Evolutionary conservation across 1,284 basidiomycete genomes (phyloP).

Genomic region (Ustanciosporium gigantosporum): DNA sequence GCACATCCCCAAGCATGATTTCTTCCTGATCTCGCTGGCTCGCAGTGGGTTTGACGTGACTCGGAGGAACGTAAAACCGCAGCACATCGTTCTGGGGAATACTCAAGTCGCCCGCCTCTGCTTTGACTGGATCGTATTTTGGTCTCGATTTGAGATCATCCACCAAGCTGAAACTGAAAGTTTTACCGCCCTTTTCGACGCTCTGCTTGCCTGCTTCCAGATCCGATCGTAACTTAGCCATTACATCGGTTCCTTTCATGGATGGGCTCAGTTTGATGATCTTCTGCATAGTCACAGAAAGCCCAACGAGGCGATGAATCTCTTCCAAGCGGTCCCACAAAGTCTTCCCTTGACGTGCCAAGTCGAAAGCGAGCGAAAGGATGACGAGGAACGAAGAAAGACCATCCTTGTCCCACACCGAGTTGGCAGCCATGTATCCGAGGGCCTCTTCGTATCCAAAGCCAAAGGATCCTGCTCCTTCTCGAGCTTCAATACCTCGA

Average conservation of each 20-base stretch:
- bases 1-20: conserved; percentile 42
- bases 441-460: conserved; percentile 56
- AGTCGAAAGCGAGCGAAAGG: conserved; percentile 41
- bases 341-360: conserved; percentile 33
- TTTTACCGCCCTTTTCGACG: conserved; percentile 9
- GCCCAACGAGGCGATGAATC: conserved; percentile 42
- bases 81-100: conserved; percentile 53
- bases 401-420: conserved; percentile 55
- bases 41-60: conserved; percentile 9
- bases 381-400: conserved; percentile 47
- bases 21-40: conserved; percentile 20
- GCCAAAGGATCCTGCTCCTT: conserved; percentile 38
- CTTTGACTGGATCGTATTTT: conserved; percentile 24
- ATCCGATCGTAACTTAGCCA: conserved; percentile 41
- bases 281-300: conserved; percentile 44
- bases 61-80: conserved; percentile 44
- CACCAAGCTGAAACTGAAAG: conserved; percentile 32
- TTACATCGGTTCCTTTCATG: conserved; percentile 41
- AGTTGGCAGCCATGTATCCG: conserved; percentile 48
- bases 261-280: conserved; percentile 49
- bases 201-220: conserved; percentile 21
- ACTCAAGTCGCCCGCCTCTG: conserved; percentile 31
- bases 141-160: conserved; percentile 37
- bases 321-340: conserved; percentile 51
- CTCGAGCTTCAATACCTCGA: conserved; percentile 20